phyloP scores from a whole-genome alignment of 2,329 filamentous ascomycete species.

The Fusarium ramigenum region DNA sequence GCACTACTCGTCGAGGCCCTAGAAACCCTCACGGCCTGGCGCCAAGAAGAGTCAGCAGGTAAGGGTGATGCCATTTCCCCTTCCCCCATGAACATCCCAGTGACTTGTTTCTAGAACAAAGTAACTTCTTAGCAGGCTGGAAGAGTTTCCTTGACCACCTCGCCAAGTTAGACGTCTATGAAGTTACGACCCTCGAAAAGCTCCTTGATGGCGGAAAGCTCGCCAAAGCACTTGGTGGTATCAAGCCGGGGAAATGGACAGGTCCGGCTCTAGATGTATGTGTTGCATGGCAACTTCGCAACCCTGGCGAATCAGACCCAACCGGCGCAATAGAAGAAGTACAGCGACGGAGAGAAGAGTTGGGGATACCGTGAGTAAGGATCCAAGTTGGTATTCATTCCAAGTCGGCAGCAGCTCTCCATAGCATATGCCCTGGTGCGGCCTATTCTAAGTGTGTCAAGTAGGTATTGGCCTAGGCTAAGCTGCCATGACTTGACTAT shows the following conservation, averaged over 20 bases:
- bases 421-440: not conserved
- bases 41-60: slow-evolving; percentile 47
- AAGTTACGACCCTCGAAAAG: slow-evolving; percentile 66
- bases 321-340: slow-evolving; percentile 69
- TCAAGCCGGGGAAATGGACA: slow-evolving; percentile 87
- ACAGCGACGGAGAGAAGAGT: slow-evolving; percentile 58
- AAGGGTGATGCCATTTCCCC: slow-evolving; percentile 43
- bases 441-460: not conserved
- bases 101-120: slow-evolving; percentile 50
- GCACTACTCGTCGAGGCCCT: slow-evolving; percentile 72
- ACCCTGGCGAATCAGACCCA: slow-evolving; percentile 72
- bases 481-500: not conserved
- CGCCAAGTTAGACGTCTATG: slow-evolving; percentile 62
- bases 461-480: not conserved
- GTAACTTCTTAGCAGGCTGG: slow-evolving; percentile 61
- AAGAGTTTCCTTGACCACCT: slow-evolving; percentile 65
- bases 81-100: not conserved
- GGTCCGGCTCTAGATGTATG: slow-evolving; percentile 79
- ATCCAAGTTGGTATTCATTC: not conserved
- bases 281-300: slow-evolving; percentile 87
- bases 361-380: slow-evolving; percentile 52
- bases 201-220: slow-evolving; percentile 81
- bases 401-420: not conserved
- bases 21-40: slow-evolving; percentile 49
- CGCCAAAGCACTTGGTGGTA: slow-evolving; percentile 70